phyloP scores from a whole-genome alignment of 2,329 filamentous ascomycete genomes.

The Sodiomyces alkalinus region DNA sequence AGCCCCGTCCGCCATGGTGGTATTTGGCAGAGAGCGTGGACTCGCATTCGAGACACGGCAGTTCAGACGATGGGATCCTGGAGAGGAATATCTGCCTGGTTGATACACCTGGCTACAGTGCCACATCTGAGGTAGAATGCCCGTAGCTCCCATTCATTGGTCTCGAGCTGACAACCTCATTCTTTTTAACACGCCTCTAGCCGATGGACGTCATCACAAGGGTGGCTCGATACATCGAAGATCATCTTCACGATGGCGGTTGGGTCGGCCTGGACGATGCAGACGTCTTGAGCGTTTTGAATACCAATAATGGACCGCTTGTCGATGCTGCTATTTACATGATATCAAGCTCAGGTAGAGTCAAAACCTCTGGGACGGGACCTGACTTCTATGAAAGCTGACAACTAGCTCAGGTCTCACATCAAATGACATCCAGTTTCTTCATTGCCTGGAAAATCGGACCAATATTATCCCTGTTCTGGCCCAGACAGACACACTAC shows the following conservation, averaged over 20 bases:
- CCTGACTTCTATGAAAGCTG: no score
- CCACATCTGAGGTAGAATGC: conserved; percentile 32
- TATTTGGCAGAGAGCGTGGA: conserved; percentile 53
- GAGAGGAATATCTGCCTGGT: conserved; percentile 92
- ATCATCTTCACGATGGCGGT: conserved; percentile 48
- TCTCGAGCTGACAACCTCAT: conserved; percentile 2
- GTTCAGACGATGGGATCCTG: conserved; percentile 56
- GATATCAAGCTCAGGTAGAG: conserved; percentile 50
- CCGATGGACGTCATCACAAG: conserved; percentile 40
- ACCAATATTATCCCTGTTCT: no score
- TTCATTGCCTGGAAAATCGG: no score
- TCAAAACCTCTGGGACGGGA: neutral
- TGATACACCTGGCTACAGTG: conserved; percentile 57
- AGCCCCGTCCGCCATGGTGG: conserved; percentile 83
- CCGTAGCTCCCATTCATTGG: neutral
- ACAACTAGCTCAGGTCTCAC: no score
- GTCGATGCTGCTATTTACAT: conserved; percentile 81
- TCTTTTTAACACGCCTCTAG: conserved; percentile 3
- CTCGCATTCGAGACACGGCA: conserved; percentile 33
- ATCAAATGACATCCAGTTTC: no score
- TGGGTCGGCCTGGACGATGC: conserved; percentile 47
- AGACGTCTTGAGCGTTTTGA: conserved; percentile 64
- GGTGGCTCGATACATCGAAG: conserved; percentile 58
- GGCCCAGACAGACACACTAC: no score
- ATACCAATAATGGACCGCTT: conserved; percentile 67